Percentiles rank a stretch among this genome's conserved stretches.
Evolutionary conservation across 176 grass and related monocot species (phyloP).

Genomic region (Urochloa ruziziensis): DNA sequence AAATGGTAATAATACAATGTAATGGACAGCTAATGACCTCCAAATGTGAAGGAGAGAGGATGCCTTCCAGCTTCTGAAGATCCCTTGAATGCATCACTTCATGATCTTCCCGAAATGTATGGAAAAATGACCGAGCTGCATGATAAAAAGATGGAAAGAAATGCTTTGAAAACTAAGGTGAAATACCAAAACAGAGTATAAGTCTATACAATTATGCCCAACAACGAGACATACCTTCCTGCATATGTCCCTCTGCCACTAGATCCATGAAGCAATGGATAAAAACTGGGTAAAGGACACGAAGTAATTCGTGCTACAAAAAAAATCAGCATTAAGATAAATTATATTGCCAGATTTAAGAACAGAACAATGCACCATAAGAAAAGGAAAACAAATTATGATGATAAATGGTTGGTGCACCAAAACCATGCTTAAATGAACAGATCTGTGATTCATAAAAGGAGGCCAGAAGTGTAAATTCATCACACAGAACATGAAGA

Average conservation of each 20-base stretch:
- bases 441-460: neutral
- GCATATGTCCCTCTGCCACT: constrained; percentile 81
- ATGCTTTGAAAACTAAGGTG: neutral
- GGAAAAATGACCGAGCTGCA: constrained; percentile 88
- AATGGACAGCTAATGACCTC: constrained; percentile 53
- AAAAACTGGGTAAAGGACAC: constrained; percentile 81
- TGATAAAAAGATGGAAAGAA: constrained; percentile 7
- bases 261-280: constrained; percentile 99
- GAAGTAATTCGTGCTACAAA: constrained; percentile 84
- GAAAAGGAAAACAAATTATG: neutral
- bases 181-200: constrained; percentile 7
- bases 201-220: constrained; percentile 4
- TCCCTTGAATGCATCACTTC: constrained; percentile 92
- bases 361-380: constrained; percentile 8
- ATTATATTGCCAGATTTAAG: constrained; percentile 11
- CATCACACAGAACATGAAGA: neutral
- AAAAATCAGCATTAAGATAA: constrained; percentile 18
- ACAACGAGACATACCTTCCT: constrained; percentile 55
- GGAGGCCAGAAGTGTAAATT: neutral
- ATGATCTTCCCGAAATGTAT: constrained; percentile 82
- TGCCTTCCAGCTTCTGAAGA: constrained; percentile 89
- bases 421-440: neutral
- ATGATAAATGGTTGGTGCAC: neutral
- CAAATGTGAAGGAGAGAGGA: constrained; percentile 91
- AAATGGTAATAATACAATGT: neutral